Evolutionary conservation across 164 flowering plant genomes (phyloP).

Genomic region (Annona cherimola): DNA sequence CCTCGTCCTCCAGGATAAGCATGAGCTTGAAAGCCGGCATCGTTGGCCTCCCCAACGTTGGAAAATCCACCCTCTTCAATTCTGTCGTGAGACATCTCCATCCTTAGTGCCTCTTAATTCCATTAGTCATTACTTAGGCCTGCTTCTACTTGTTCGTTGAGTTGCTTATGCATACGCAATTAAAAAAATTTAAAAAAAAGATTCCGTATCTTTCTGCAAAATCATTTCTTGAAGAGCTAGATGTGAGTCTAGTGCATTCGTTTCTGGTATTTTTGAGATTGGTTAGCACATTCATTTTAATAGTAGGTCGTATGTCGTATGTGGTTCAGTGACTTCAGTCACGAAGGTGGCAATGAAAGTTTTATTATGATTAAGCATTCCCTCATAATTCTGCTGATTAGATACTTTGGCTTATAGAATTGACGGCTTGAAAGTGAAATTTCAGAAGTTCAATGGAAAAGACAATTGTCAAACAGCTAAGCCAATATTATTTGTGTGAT

Average conservation of each 20-base stretch:
- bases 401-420: neutral
- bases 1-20: slow-evolving; percentile 52
- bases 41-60: slow-evolving; percentile 97
- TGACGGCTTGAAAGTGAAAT: neutral
- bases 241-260: neutral
- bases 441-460: neutral
- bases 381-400: neutral
- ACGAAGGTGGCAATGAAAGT: neutral
- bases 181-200: neutral
- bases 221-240: neutral
- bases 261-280: neutral
- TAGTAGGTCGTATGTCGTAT: neutral
- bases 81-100: slow-evolving; percentile 61
- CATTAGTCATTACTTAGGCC: neutral
- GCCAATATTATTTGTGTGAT: neutral
- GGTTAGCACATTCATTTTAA: neutral
- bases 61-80: slow-evolving; percentile 96
- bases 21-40: slow-evolving; percentile 98
- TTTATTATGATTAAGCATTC: neutral
- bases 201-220: neutral
- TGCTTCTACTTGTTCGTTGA: neutral
- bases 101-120: neutral
- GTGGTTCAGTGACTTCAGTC: neutral
- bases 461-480: neutral
- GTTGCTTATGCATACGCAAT: neutral